Conservation (phyloP, 2,329 filamentous ascomycete species). For the Calonectria naviculata region DNA sequence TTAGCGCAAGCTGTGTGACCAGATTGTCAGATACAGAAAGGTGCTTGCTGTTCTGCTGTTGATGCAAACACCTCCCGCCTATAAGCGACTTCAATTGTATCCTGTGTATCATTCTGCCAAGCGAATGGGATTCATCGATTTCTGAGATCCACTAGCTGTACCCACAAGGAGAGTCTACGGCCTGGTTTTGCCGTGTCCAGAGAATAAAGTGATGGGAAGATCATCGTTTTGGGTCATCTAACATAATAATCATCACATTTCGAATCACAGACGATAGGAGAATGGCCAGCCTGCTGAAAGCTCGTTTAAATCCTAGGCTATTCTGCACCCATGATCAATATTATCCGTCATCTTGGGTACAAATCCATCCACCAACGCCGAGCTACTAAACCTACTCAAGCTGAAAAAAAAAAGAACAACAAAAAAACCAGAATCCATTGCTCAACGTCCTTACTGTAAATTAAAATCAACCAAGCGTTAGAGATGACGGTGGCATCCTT, state of each 20-base stretch:
- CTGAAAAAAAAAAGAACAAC: slow-evolving; percentile 1
- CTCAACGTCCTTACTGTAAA: slow-evolving; percentile 1
- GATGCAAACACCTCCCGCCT: too few species aligned
- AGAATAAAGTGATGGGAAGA: too few species aligned
- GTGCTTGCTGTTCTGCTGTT: too few species aligned
- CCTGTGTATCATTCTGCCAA: too few species aligned
- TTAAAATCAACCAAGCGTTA: neutral
- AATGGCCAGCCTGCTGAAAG: slow-evolving; percentile 1
- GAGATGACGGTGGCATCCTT: neutral
- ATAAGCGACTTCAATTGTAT: too few species aligned
- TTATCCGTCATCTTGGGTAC: slow-evolving; percentile 23
- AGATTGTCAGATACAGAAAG: too few species aligned
- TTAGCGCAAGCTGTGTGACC: too few species aligned
- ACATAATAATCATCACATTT: neutral
- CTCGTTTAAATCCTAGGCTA: slow-evolving; percentile 34
- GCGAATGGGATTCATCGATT: too few species aligned
- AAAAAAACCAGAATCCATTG: neutral
- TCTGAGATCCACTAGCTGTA: too few species aligned
- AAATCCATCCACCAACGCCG: slow-evolving; percentile 42
- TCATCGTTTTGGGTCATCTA: too few species aligned
- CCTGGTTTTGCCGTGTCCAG: too few species aligned
- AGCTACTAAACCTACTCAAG: slow-evolving; percentile 39
- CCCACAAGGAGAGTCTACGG: too few species aligned
- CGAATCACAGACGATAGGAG: neutral
- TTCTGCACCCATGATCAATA: slow-evolving; percentile 28